These are phyloP conservation scores for Saccharomycopsis sp. DNA, from an alignment of 805 yeast genomes.

Conservation along the genomic window DNA sequence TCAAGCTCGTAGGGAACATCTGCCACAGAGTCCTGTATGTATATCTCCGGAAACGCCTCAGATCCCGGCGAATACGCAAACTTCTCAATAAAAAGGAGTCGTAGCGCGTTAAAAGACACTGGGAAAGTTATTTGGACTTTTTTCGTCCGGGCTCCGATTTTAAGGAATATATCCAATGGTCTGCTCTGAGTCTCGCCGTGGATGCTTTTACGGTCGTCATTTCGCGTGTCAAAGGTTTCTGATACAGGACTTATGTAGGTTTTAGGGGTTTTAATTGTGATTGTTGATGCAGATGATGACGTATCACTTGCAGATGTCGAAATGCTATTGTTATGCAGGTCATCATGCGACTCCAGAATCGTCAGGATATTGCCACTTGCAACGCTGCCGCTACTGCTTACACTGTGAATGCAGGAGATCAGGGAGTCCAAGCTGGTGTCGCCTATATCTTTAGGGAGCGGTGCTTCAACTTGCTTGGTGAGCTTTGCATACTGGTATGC, in stretches of 20 bases:
- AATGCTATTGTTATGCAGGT: neutral
- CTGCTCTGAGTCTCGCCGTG: conserved; percentile 1
- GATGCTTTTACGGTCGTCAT: conserved; percentile 4
- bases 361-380: neutral
- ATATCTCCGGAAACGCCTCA: conserved; percentile 70
- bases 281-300: neutral
- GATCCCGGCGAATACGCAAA: conserved; percentile 78
- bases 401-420: conserved; percentile 11
- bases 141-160: conserved; percentile 47
- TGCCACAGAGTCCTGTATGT: conserved; percentile 54
- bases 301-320: neutral
- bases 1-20: conserved; percentile 76
- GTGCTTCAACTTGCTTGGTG: conserved; percentile 19
- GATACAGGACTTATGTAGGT: too few species aligned
- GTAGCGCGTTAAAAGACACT: conserved; percentile 37
- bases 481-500: conserved; percentile 87
- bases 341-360: neutral
- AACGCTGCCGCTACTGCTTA: neutral
- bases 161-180: conserved; percentile 37
- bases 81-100: conserved; percentile 76
- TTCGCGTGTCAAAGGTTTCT: neutral
- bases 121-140: conserved; percentile 36
- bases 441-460: conserved; percentile 18
- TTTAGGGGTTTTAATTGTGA: neutral
- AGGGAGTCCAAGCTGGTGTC: neutral